These are phyloP conservation scores for Talaromyces pinophilus DNA, from an alignment of 2,329 filamentous ascomycete species.

Conservation along the genomic window DNA sequence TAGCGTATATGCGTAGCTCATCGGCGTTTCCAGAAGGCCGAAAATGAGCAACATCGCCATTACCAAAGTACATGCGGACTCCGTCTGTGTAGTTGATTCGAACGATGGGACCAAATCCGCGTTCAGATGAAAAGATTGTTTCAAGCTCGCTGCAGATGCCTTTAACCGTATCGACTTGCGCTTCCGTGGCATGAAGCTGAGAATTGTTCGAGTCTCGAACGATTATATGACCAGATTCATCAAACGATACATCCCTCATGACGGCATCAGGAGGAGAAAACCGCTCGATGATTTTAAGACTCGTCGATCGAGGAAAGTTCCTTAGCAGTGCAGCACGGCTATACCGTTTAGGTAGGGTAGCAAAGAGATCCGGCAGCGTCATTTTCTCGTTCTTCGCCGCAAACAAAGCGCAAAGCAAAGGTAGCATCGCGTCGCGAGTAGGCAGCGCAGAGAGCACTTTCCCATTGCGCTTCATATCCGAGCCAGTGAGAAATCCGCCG, in stretches of 20 bases:
- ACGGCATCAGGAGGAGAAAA: conserved; percentile 31
- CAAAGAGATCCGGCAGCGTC: conserved; percentile 33
- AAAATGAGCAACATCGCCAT: conserved; percentile 38
- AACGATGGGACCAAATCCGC: conserved; percentile 30
- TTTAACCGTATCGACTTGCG: conserved; percentile 7
- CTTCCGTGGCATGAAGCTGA: background rate
- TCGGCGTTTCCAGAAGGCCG: conserved; percentile 39
- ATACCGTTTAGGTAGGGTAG: conserved; percentile 32
- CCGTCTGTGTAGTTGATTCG: conserved; percentile 37
- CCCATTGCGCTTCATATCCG: conserved; percentile 33
- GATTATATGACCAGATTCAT: conserved; percentile 13
- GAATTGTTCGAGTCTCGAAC: background rate
- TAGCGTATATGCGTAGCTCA: conserved; percentile 38
- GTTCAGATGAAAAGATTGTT: conserved; percentile 32
- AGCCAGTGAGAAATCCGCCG: conserved; percentile 38
- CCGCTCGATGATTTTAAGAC: conserved; percentile 33
- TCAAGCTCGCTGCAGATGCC: conserved; percentile 32
- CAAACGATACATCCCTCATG: conserved; percentile 23
- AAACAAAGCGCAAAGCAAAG: conserved; percentile 35
- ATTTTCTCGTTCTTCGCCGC: conserved; percentile 31
- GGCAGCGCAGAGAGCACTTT: conserved; percentile 34
- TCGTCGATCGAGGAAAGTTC: conserved; percentile 36
- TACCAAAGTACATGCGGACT: conserved; percentile 35
- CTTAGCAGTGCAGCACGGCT: conserved; percentile 36
- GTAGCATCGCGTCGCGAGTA: conserved; percentile 36